A percentile compares a stretch with the other conserved stretches of the same genome.
Evolutionary conservation across 331 rosid species (phyloP).

Genomic region (Quercus lobata): DNA sequence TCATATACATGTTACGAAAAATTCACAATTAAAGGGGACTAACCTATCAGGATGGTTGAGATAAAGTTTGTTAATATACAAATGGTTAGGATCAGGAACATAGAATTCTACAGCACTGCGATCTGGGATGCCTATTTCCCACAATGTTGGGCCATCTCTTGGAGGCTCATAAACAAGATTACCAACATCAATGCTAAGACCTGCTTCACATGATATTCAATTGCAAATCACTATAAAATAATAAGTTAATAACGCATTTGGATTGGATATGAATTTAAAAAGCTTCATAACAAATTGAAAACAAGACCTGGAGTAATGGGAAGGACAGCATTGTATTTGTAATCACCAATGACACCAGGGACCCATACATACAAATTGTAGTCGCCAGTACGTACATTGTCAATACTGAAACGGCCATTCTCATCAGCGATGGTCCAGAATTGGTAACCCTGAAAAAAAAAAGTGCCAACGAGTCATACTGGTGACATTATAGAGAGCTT

Average conservation of each 20-base stretch:
- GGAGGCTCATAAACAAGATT: conserved; percentile 64
- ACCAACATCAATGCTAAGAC: conserved; percentile 45
- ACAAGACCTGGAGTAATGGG: conserved; percentile 51
- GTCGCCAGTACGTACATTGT: conserved; percentile 52
- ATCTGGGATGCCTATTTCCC: conserved; percentile 97
- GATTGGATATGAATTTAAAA: background rate
- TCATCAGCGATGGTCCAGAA: conserved; percentile 68
- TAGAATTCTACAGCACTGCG: conserved; percentile 74
- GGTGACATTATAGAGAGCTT: too few relatives aligned
- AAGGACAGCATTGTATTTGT: conserved; percentile 36
- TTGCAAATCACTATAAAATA: too few relatives aligned
- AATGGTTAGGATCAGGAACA: conserved; percentile 78
- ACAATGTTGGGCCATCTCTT: conserved; percentile 81
- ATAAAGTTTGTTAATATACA: conserved; percentile 61
- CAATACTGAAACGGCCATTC: conserved; percentile 58
- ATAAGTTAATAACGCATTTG: too few relatives aligned
- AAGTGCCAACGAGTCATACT: too few relatives aligned
- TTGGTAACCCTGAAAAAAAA: conserved; percentile 64
- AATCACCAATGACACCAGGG: conserved; percentile 79
- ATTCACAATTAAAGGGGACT: background rate
- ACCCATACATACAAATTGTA: conserved; percentile 86
- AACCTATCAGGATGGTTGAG: conserved; percentile 79
- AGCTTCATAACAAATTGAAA: background rate
- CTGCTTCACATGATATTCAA: conserved; percentile 23
- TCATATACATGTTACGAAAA: background rate